Base-by-base conservation (phyloP, 371 early-diverging fungal genomes). In the Batkoa obscura region DNA sequence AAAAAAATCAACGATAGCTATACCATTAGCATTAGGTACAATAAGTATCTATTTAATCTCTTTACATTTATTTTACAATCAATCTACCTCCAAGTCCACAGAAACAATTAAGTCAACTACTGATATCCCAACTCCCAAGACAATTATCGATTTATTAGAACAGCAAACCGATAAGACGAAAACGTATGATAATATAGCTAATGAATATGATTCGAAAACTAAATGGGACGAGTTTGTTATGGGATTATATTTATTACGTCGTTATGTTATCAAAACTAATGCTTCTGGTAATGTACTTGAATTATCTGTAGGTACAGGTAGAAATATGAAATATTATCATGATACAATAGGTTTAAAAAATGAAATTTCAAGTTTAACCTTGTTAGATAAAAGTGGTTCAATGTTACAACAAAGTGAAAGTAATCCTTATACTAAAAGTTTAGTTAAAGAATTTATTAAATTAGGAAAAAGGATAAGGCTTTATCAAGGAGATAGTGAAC, bases 281-380 rank as follows among this genome's bases (percentile, higher is more conserved):
- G 47, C 47, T n/a, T n/a, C n/a, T n/a, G 80, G 80, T 6, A 66
- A 74, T 60, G 73, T 74, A 1, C 61, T 80, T 17, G 80, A 80
- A 58, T 70, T 83, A 35, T 73, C 80, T 0, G 70, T 76, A 3
- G 86, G 86, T 4, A 86, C 86, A 32, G 81, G 82, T 0, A 70
- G 84, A 42, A 86, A 86, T 64, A 65, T 80, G 56, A 62, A 58
- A 6, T 78, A 73, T 64, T 86, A 81, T 59, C n/a, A n/a, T n/a
- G n/a, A n/a, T n/a, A n/a, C n/a, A n/a, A n/a, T n/a, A n/a, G n/a
- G n/a, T n/a, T 64, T 64, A 9, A 55, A 69, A 1, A 53, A 65
- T 43, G 61, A 69, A 69, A 41, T 32, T 23, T 38, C 12, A 15
- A 30, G 31, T 2, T 62, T 75, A 35, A 79, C 76, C 0, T 63